Conservation (phyloP, 164 flowering plant species). For the Tetracentron sinense region DNA sequence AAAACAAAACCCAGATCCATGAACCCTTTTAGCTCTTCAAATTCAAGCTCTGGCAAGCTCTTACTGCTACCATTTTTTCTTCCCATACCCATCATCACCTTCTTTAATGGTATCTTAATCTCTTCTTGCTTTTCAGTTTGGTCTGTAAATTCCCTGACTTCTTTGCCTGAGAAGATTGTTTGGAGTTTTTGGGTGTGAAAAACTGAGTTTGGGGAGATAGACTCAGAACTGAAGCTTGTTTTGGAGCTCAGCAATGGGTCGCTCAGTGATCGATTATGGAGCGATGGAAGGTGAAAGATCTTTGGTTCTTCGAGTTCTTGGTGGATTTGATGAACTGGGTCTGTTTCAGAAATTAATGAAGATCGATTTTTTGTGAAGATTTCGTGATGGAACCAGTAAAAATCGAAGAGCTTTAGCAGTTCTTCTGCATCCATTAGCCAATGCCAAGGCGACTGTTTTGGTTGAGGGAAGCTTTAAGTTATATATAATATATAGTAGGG, state of each 20-base stretch:
- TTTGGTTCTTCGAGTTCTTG: constrained; percentile 11
- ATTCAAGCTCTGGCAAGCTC: constrained; percentile 76
- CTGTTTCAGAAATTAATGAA: constrained; percentile 5
- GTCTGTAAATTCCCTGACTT: constrained; percentile 11
- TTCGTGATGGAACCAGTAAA: constrained; percentile 38
- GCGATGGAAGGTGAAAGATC: constrained; percentile 17
- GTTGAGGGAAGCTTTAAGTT: no score
- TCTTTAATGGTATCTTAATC: neutral
- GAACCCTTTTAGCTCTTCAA: constrained; percentile 75
- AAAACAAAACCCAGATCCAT: constrained; percentile 78
- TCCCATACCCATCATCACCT: constrained; percentile 17
- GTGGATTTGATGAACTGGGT: constrained; percentile 16
- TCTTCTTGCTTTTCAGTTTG: neutral
- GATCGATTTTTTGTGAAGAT: constrained; percentile 16
- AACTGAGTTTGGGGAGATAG: constrained; percentile 31
- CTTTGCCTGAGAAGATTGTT: constrained; percentile 50
- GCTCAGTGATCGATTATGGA: constrained; percentile 38
- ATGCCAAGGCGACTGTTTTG: no score
- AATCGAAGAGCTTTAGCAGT: constrained; percentile 41
- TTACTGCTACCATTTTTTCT: constrained; percentile 31
- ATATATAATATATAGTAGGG: no score
- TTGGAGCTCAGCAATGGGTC: constrained; percentile 27
- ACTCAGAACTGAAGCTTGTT: constrained; percentile 14
- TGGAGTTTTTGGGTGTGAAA: constrained; percentile 31
- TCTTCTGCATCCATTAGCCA: constrained; percentile 36